These are phyloP conservation scores for Suhomyces choctaworum DNA, from an alignment of 1,139 yeast species.

Conservation along the genomic window DNA sequence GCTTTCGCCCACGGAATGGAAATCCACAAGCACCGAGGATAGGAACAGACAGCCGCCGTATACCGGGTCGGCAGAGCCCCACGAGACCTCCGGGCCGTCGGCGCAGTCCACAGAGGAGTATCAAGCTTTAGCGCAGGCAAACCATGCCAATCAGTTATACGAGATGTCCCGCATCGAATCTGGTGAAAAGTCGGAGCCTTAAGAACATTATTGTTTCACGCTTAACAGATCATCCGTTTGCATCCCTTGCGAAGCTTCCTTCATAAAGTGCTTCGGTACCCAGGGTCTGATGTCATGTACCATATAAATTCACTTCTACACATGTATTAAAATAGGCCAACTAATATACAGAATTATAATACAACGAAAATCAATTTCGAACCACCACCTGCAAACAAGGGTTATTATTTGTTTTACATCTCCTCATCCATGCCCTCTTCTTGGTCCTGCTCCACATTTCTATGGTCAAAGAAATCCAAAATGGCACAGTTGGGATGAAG, in stretches of 20 bases:
- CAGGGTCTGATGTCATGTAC: too few species aligned
- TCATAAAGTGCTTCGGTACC: too few species aligned
- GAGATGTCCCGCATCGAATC: conserved; percentile 11
- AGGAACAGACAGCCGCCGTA: conserved; percentile 2
- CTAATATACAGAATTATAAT: conserved; percentile 8
- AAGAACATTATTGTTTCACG: too few species aligned
- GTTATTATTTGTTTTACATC: not conserved
- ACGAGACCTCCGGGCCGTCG: conserved; percentile 3
- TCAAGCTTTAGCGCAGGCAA: conserved; percentile 9
- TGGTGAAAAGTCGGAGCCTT: conserved; percentile 9
- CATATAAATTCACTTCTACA: conserved; percentile 21
- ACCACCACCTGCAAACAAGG: too few species aligned
- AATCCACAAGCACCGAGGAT: conserved; percentile 3
- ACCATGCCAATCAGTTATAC: conserved; percentile 12
- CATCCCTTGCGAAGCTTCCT: too few species aligned
- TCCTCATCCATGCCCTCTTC: conserved; percentile 6
- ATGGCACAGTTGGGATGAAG: conserved; percentile 90
- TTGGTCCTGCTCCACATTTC: conserved; percentile 8
- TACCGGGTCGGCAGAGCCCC: not conserved
- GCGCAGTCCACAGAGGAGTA: conserved; percentile 6
- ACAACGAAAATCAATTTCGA: too few species aligned
- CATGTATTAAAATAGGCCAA: conserved; percentile 5
- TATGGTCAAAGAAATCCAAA: conserved; percentile 53
- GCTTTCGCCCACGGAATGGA: conserved; percentile 12
- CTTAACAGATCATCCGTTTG: too few species aligned